A percentile compares a stretch with the other conserved stretches of the same genome.
phyloP scores from a whole-genome alignment of 2,329 filamentous ascomycete genomes.

The Penicillium olsonii region DNA sequence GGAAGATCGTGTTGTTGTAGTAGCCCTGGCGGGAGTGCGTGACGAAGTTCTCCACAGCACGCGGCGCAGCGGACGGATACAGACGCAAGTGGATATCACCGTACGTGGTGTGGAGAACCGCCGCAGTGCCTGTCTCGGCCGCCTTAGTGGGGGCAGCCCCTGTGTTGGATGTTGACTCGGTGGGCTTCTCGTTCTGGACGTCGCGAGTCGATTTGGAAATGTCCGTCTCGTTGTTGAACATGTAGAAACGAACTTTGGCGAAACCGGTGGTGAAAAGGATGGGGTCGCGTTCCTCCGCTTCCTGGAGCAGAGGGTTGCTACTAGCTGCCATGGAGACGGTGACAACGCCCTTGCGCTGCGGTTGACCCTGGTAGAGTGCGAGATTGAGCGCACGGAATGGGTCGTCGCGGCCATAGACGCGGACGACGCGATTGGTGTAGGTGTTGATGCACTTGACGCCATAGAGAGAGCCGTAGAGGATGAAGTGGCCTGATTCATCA shows the following conservation, averaged over 20 bases:
- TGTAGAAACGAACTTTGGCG: conserved; percentile 91
- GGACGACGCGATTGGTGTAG: conserved; percentile 87
- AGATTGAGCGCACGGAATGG: conserved; percentile 81
- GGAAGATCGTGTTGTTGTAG: conserved; percentile 97
- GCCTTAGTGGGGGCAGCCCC: conserved; percentile 58
- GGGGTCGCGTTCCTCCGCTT: conserved; percentile 87
- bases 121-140: conserved; percentile 73
- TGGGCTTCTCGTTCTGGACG: conserved; percentile 91
- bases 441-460: conserved; percentile 97
- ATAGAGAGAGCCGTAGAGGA: conserved; percentile 88
- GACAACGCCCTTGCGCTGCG: conserved; percentile 87
- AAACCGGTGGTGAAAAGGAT: conserved; percentile 83
- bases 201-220: conserved; percentile 83
- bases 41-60: conserved; percentile 95
- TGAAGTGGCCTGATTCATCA: conserved; percentile 93
- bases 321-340: conserved; percentile 98
- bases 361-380: conserved; percentile 89
- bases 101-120: conserved; percentile 86
- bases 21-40: conserved; percentile 87
- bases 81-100: conserved; percentile 93
- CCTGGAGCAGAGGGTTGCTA: conserved; percentile 86
- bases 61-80: conserved; percentile 90
- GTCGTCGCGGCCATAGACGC: conserved; percentile 88
- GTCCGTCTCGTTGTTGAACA: conserved; percentile 90
- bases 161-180: conserved; percentile 55